These are phyloP conservation scores for Aureobasidium sp. DNA, from an alignment of 2,329 filamentous ascomycete genomes.

Conservation along the genomic window DNA sequence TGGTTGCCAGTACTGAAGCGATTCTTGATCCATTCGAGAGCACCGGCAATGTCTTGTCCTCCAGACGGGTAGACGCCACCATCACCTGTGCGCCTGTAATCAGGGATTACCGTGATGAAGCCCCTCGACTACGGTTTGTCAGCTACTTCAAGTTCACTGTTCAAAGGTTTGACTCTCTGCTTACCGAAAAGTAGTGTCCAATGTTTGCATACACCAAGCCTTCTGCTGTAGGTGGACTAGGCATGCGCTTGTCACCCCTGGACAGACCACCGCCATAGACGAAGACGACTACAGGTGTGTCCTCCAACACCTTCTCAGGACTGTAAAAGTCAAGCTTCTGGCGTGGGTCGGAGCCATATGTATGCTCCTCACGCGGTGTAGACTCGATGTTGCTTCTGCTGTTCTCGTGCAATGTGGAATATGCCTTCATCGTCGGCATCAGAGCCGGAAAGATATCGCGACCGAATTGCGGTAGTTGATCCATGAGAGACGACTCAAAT, in stretches of 20 bases:
- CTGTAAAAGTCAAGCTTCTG: constrained; percentile 46
- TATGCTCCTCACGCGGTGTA: constrained; percentile 31
- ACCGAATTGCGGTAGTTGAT: constrained; percentile 32
- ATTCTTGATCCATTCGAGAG: constrained; percentile 39
- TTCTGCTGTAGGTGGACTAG: constrained; percentile 25
- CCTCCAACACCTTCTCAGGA: constrained; percentile 25
- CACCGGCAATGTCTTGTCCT: constrained; percentile 43
- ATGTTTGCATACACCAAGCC: constrained; percentile 41
- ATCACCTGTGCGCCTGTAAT: constrained; percentile 45
- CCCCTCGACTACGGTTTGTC: constrained; percentile 26
- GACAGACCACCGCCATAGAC: constrained; percentile 41
- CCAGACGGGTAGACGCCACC: constrained; percentile 46
- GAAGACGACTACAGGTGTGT: constrained; percentile 32
- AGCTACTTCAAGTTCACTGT: not conserved
- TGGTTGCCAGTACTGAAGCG: constrained; percentile 27
- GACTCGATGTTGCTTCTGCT: constrained; percentile 31
- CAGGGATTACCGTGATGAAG: constrained; percentile 35
- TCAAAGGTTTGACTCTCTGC: not conserved
- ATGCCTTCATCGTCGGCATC: constrained; percentile 29
- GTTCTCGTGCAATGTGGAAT: constrained; percentile 27
- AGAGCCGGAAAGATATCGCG: constrained; percentile 27
- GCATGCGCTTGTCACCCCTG: constrained; percentile 35
- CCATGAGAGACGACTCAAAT: constrained; percentile 22
- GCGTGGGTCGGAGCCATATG: constrained; percentile 40
- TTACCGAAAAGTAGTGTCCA: constrained; percentile 27